A percentile compares a stretch with the other conserved stretches of the same genome.
These are phyloP conservation scores for Fraxinus quadrangulata DNA, from an alignment of 257 asterid species.

Conservation along the genomic window DNA sequence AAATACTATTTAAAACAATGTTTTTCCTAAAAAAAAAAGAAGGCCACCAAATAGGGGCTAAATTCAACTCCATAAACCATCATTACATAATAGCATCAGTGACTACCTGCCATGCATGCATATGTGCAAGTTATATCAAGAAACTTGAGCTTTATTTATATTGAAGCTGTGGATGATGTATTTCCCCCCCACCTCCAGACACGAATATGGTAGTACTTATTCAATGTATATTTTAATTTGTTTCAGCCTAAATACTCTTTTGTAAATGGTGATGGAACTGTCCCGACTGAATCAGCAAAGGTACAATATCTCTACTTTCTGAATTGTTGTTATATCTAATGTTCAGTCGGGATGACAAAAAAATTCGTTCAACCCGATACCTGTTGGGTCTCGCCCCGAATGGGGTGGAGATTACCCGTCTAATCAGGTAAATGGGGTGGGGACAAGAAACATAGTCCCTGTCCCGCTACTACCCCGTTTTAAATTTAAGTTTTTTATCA, in stretches of 20 bases:
- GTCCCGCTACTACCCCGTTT: too few relatives aligned
- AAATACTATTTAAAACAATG: too few relatives aligned
- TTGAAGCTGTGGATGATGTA: background rate
- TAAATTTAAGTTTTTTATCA: too few relatives aligned
- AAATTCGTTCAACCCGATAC: too few relatives aligned
- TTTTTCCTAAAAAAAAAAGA: too few relatives aligned
- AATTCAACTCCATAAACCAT: background rate
- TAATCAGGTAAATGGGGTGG: too few relatives aligned
- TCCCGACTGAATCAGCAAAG: constrained; percentile 86
- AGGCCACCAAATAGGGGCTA: too few relatives aligned
- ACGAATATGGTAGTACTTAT: background rate
- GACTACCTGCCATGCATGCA: background rate
- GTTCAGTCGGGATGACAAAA: too few relatives aligned
- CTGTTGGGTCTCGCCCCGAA: too few relatives aligned
- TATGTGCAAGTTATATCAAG: background rate
- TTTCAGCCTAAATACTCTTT: constrained; percentile 75
- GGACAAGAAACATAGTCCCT: too few relatives aligned
- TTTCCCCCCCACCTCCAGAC: background rate
- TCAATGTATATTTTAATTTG: constrained; percentile 9
- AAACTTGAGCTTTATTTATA: background rate
- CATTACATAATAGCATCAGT: background rate
- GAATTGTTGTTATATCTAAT: background rate
- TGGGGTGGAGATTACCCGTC: too few relatives aligned
- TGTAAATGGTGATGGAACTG: constrained; percentile 95
- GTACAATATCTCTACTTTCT: constrained; percentile 31